Base-by-base conservation (phyloP, 2,329 filamentous ascomycete genomes). In the Leptodontidium sp. region DNA sequence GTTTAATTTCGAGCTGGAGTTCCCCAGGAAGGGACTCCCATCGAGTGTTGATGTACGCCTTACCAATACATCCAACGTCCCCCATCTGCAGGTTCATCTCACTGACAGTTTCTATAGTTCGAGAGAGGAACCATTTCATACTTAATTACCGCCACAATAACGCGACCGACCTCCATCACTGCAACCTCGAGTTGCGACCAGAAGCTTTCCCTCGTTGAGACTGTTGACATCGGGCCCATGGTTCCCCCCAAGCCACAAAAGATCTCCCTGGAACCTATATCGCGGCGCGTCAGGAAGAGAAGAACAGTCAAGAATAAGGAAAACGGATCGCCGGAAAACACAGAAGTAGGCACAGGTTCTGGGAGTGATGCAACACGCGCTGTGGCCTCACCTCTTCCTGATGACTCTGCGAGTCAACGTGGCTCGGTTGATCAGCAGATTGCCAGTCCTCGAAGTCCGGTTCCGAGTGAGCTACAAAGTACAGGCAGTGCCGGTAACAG, bases 101-200 rank as follows among this genome's bases (percentile, higher is more conserved):
- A 66, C 75, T 75, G 53, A 77, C 55, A 3, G 26, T n/a, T 50
- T 14, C 24, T 21, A 59, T 64, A 98, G 94, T 99, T 99, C 80
- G 96, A 98, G 81, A 90, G 95, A 77, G 96, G 96, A 45, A 94
- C 93, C 1, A 93, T 99, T 75, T 91, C 92, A 24, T 99, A 98
- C 81, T 89, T 95, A 82, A 87, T 98, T 75, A 95, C 93, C 6
- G 91, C 95, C 40, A 98, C 94, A 9, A 80, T 98, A 67, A 98
- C 95, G 24, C 89, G 94, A 67, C 95, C 96, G 24, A 96, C 92
- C 0, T 90, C 94, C 6, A 97, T 98, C 70, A 87, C 91, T 15
- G 91, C 95, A 1, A 94, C 91, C 2, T 86, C 90, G 11, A 91
- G 88, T 45, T 96, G 92, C 80, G 93, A 97, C 73, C 87, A 90